phyloP scores from a whole-genome alignment of 1,139 yeast species.

The Taphrina pruni region DNA sequence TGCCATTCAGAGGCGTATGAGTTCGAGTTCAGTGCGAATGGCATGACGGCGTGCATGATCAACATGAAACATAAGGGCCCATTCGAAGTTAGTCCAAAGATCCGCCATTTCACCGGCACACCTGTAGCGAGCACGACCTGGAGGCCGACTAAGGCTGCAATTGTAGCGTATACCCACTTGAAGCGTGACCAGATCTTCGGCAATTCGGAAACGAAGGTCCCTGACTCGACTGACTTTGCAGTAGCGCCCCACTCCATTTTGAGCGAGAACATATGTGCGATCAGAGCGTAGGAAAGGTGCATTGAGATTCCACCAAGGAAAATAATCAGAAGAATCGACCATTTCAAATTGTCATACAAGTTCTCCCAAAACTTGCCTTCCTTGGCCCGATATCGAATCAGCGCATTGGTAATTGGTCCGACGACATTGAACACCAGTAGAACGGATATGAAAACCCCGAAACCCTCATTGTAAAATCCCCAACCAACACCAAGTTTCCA shows the following conservation, averaged over 20 bases:
- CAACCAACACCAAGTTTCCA: constrained; percentile 43
- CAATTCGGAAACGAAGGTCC: constrained; percentile 44
- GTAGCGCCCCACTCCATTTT: constrained; percentile 46
- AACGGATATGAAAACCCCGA: constrained; percentile 41
- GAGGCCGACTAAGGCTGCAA: constrained; percentile 15
- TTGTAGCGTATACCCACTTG: constrained; percentile 23
- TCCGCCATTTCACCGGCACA: constrained; percentile 24
- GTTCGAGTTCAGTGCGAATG: constrained; percentile 41
- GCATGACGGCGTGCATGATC: constrained; percentile 42
- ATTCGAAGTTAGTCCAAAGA: constrained; percentile 29
- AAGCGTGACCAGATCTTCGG: constrained; percentile 44
- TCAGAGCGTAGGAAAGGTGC: constrained; percentile 43
- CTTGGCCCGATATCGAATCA: constrained; percentile 43
- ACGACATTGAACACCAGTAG: constrained; percentile 44
- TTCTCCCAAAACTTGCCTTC: constrained; percentile 42
- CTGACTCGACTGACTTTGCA: constrained; percentile 45
- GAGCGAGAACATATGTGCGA: constrained; percentile 44
- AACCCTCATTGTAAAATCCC: constrained; percentile 44
- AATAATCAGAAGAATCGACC: constrained; percentile 40
- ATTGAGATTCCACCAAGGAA: constrained; percentile 45
- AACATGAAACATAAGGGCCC: constrained; percentile 44
- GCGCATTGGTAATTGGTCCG: constrained; percentile 45
- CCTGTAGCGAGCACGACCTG: constrained; percentile 29
- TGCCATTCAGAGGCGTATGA: constrained; percentile 40
- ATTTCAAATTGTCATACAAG: constrained; percentile 40